Base-by-base conservation (phyloP, 208 protist genomes). In the Leishmania tarentolae region DNA sequence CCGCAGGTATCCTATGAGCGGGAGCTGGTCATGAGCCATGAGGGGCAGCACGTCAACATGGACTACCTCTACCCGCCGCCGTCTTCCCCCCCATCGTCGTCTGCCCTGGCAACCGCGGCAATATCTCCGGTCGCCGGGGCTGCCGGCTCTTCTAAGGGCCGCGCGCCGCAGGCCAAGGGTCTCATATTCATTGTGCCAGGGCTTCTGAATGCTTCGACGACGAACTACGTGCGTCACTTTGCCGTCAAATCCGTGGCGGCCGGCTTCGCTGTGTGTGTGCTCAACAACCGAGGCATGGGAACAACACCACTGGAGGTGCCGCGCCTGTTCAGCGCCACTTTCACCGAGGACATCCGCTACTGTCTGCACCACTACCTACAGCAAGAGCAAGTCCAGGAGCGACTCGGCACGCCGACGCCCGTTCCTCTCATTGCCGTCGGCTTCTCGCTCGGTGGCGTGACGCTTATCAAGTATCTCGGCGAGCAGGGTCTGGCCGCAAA, bases 401-500 rank as follows among this genome's bases (percentile, higher is more conserved):
- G 85, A 6, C 59, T 93, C 8, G 81, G 81, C 69, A 84, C 81
- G 1, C 31, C 52, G 24, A 40, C 70, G 28, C 68, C 31, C n/a
- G 79, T 94, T 6, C 93, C 93, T 11, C 68, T 95, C 13, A 42
- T 95, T 42, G 91, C 74, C 6, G 47, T 94, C 3, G 91, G 82
- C 37, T 95, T 96, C 70, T 92, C 90, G 0, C 74, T 94, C 15
- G 93, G 93, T 28, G 93, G 93, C 0, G 80, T 91, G 40, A 90
- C 92, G 61, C 40, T 94, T 21, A 88, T 88, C 31, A 91, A 93
- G 70, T 94, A 93, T 69, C 44, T 89, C 1, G 88, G 86, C 19
- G 91, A 96, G 86, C 81, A 95, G 53, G 92, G 90, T 17, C 6
- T 66, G 75, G 72, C 40, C 4, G 57, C 81, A 0, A 61, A 31